Base-by-base conservation (phyloP, 129 eudicot genomes). In the Oenanthe sinensis region DNA sequence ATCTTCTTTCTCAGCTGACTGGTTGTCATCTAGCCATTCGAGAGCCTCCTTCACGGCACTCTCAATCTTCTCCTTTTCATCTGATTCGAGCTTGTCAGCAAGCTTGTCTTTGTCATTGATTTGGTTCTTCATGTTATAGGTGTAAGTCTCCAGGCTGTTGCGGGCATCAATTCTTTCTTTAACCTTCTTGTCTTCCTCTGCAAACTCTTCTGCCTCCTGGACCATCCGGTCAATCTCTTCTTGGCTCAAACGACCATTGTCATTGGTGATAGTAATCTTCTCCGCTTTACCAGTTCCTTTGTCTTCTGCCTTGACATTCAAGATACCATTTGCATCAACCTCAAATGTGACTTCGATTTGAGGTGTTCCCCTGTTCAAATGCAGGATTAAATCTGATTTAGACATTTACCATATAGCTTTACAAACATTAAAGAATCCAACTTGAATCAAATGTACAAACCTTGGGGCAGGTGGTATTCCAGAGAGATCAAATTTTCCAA, bases 91-190 rank as follows among this genome's bases (percentile, higher is more conserved):
- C 81, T 89, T 89, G 82, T 89, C 91, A 2, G 93, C 93, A 39
- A 89, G 78, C 84, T 87, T 89, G 82, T 89, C 90, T 72, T 89
- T 86, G 93, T 89, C 93, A 75, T 67, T 83, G 58, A 89, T 82
- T 74, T 89, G 93, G 86, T 82, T 89, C 93, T 89, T 89, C 90
- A 89, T 85, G 93, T 89, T 89, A 85, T 87, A 89, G 14, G 87
- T 85, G 65, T 87, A 89, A 2, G 90, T 89, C 81, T 87, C 93
- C 16, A 89, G 89, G 44, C 87, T 84, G 50, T 89, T 89, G 55
- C 93, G 90, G 1, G 93, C 90, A 72, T 89, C 93, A 11, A 89
- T 87, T 79, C 58, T 89, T 55, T 89, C 93, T 55, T 89, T 89
- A 68, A 89, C 91, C 84, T 89, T 89, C 85, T 89, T 89, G 80